Conservation (phyloP, 2,329 filamentous ascomycete species). For the Pseudogymnoascus sp. region DNA sequence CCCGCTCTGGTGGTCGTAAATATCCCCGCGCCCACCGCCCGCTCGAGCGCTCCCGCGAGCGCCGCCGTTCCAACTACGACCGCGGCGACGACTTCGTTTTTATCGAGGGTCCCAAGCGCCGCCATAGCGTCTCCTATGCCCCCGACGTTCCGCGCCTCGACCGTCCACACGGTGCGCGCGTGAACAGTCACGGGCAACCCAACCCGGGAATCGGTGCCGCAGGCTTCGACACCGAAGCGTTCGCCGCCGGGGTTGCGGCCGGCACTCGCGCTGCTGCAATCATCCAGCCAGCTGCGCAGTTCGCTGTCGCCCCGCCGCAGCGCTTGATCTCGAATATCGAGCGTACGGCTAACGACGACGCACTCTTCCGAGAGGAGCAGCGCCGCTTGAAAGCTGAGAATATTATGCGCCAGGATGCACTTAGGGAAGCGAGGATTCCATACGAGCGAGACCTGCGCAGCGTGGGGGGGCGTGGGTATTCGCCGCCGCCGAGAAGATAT, state of each 20-base stretch:
- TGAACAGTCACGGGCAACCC: not conserved
- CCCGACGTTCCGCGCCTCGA: slow-evolving; percentile 19
- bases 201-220: not conserved
- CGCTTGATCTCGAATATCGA: not conserved
- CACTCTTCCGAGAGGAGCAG: not conserved
- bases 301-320: not conserved
- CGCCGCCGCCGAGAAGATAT: not conserved
- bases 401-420: not conserved
- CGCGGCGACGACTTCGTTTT: slow-evolving; percentile 15
- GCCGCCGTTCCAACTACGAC: slow-evolving; percentile 17
- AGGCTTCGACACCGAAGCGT: not conserved
- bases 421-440: not conserved
- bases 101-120: not conserved
- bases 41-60: slow-evolving; percentile 18
- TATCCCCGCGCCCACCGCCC: slow-evolving; percentile 18
- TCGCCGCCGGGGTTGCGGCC: not conserved
- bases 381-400: not conserved
- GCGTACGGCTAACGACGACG: not conserved
- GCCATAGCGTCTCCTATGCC: slow-evolving; percentile 11
- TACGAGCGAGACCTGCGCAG: not conserved
- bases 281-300: not conserved
- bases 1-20: slow-evolving; percentile 8
- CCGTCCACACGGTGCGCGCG: not conserved
- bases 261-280: not conserved
- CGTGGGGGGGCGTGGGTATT: not conserved